Base-by-base conservation (phyloP, 352 stramenopile genomes). In the Phytophthora macrochlamydospora region DNA sequence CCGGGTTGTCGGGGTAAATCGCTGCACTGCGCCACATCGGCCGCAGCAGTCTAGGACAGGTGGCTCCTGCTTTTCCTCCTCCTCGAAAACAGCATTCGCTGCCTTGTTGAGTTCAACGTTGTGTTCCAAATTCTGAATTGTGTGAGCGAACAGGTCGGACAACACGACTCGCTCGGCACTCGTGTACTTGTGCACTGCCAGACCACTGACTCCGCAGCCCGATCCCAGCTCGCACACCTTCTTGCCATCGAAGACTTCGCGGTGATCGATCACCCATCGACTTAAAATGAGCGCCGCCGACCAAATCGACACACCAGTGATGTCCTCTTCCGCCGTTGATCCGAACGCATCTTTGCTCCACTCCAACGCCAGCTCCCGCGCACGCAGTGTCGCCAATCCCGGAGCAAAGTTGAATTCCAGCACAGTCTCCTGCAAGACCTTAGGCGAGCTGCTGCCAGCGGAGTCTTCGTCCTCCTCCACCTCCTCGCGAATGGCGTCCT, bases 291-390 rank as follows among this genome's bases (percentile, higher is more conserved):
- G 71, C 30, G 89, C 89, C 40, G 89, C 89, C n/a, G 89, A 96
- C 89, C 89, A 96, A 57, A 95, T 93, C 13, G 85, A 93, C 8
- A 96, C 85, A 14, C 89, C 89, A 2, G 89, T 96, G 50, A 93
- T 95, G 51, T 96, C 89, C 59, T 96, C 87, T 31, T 93, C 84
- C 1, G 87, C 89, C 6, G 73, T 91, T 7, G 83, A 85, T 1
- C 82, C 81, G 56, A 96, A 96, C 3, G 88, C 89, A 38, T 91
- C 84, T 55, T 91, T 90, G 56, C 84, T 81, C 87, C 87, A 94
- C 54, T 96, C 85, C 8, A 96, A 58, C 24, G 86, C 88, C 32
- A 96, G 71, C 67, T 96, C 89, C 24, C 89, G 82, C 1, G 81
- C 87, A 44, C 86, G 87, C 7, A 96, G 51, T 1, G 74, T 88